phyloP scores from a whole-genome alignment of 192 early-diverging fungal genomes.

The Pilaira anomala region DNA sequence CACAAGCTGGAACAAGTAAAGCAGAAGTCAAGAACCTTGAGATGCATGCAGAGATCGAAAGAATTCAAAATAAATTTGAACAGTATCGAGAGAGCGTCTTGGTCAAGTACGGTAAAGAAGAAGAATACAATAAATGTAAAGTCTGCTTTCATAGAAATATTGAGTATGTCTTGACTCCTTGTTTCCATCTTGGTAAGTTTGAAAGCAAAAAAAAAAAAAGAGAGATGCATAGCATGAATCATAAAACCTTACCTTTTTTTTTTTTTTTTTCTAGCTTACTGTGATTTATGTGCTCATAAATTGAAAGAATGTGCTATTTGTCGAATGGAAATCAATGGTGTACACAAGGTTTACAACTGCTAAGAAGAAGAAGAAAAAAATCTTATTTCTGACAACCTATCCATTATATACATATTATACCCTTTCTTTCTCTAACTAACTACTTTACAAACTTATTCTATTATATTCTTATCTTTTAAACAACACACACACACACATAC shows the following conservation, averaged over 20 bases:
- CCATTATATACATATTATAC: too few species aligned
- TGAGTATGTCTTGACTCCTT: slow-evolving; percentile 39
- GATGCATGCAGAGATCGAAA: slow-evolving; percentile 18
- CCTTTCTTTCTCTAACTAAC: not conserved
- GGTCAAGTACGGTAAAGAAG: not conserved
- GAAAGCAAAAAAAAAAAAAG: too few species aligned
- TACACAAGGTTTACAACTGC: slow-evolving; percentile 1
- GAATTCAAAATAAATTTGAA: slow-evolving; percentile 4
- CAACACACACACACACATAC: too few species aligned
- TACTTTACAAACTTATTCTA: too few species aligned
- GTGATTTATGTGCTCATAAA: slow-evolving; percentile 33
- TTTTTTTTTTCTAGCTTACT: slow-evolving; percentile 26
- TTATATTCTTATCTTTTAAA: too few species aligned
- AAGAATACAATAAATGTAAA: slow-evolving; percentile 35
- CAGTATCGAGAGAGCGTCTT: not conserved
- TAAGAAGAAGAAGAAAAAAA: not conserved
- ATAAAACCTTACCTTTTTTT: not conserved
- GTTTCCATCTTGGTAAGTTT: slow-evolving; percentile 36
- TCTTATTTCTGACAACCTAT: too few species aligned
- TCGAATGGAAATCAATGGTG: slow-evolving; percentile 24
- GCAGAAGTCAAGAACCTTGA: too few species aligned
- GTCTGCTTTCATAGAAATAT: slow-evolving; percentile 39
- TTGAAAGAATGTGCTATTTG: slow-evolving; percentile 39
- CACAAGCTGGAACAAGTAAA: too few species aligned
- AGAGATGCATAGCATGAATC: too few species aligned